Conservation (phyloP, 495 filamentous ascomycete species). For the Neurospora tetrasperma region DNA sequence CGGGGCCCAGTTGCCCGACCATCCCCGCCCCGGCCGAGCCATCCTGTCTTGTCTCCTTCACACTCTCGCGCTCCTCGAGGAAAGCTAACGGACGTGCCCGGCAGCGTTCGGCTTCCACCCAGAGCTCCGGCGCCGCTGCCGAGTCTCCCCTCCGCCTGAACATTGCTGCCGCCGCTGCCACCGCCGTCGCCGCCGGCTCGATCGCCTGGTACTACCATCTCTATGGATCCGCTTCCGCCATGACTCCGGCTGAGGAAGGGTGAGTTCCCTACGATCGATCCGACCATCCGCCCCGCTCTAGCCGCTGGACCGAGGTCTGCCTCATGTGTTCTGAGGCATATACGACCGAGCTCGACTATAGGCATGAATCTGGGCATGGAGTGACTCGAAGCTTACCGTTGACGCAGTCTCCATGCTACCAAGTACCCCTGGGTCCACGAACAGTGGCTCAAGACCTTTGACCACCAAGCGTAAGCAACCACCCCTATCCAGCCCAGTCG, state of each 20-base stretch:
- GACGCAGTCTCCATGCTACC: conserved; percentile 72
- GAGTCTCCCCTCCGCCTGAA: conserved; percentile 58
- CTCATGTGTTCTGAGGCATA: conserved; percentile 24
- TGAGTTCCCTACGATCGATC: conserved; percentile 42
- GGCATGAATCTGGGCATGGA: not conserved
- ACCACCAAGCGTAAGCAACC: conserved; percentile 78
- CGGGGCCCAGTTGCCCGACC: not conserved
- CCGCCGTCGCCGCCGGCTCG: conserved; percentile 73
- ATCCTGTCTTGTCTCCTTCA: not conserved
- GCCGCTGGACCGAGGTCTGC: conserved; percentile 13
- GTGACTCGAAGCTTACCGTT: conserved; percentile 16
- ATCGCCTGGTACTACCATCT: conserved; percentile 93
- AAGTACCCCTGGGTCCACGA: conserved; percentile 93
- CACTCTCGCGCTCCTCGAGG: conserved; percentile 2
- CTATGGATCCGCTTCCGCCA: conserved; percentile 80
- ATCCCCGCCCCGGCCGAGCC: not conserved
- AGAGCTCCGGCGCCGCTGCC: conserved; percentile 45
- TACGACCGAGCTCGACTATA: conserved; percentile 7
- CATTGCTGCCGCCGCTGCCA: conserved; percentile 72
- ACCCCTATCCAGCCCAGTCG: not conserved
- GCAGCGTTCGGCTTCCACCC: conserved; percentile 53
- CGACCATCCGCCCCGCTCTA: not conserved
- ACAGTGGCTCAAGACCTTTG: conserved; percentile 86
- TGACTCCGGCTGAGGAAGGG: conserved; percentile 96
- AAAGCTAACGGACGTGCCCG: conserved; percentile 21